phyloP scores from a whole-genome alignment of 2,329 filamentous ascomycete species.

The Phyllosticta paracitricarpa region DNA sequence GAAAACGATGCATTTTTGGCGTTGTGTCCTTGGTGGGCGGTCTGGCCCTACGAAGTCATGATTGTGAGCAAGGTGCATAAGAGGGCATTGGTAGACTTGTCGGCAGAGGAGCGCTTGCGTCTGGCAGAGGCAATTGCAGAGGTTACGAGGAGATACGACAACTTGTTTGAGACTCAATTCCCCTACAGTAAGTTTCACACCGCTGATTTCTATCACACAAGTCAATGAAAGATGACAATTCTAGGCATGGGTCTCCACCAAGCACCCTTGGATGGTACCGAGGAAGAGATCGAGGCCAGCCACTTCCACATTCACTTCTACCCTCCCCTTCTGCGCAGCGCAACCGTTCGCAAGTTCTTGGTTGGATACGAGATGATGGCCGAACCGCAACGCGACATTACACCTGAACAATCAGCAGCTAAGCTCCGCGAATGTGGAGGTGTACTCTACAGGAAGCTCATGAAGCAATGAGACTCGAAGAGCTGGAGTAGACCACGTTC shows the following conservation, averaged over 20 bases:
- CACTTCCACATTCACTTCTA: constrained; percentile 98
- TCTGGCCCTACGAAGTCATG: constrained; percentile 95
- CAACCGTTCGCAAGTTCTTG: constrained; percentile 90
- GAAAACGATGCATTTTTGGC: constrained; percentile 78
- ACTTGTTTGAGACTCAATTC: constrained; percentile 92
- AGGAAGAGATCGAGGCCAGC: constrained; percentile 71
- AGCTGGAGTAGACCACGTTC: not conserved
- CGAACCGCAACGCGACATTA: constrained; percentile 97
- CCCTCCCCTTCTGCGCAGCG: constrained; percentile 81
- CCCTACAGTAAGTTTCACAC: constrained; percentile 66
- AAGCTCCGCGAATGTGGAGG: constrained; percentile 67
- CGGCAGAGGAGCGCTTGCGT: constrained; percentile 55
- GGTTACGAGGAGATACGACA: constrained; percentile 86
- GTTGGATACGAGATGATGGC: constrained; percentile 88
- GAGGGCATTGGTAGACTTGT: constrained; percentile 74
- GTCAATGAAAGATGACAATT: not conserved
- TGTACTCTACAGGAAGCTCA: constrained; percentile 65
- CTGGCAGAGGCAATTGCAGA: constrained; percentile 81
- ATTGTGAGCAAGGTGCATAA: constrained; percentile 77
- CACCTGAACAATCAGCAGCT: constrained; percentile 84
- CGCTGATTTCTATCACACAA: not conserved
- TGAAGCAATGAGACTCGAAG: not conserved
- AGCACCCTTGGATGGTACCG: constrained; percentile 71
- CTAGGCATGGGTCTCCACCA: constrained; percentile 87
- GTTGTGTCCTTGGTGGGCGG: constrained; percentile 93